Conservation (phyloP, 1,284 basidiomycete genomes). For the Ganoderma sinense region DNA sequence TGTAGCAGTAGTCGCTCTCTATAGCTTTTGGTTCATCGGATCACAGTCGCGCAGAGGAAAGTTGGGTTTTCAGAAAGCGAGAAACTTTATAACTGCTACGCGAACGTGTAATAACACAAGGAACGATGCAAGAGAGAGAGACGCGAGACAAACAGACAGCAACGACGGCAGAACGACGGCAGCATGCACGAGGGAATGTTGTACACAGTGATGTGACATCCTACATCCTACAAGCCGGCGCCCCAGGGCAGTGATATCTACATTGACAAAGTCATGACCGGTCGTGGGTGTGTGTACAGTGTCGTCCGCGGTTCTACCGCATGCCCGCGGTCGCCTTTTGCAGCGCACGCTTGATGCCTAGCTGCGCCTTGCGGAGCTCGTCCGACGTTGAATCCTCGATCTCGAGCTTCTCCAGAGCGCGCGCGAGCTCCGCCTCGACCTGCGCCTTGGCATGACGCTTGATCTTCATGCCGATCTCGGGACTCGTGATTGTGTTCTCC, state of each 20-base stretch:
- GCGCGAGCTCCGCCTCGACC: conserved; percentile 95
- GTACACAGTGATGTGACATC: conserved; percentile 1
- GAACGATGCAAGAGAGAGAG: conserved; percentile 23
- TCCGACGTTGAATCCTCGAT: conserved; percentile 92
- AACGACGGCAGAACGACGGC: conserved; percentile 13
- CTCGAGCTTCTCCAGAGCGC: conserved; percentile 96
- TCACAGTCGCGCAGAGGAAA: not conserved
- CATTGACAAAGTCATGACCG: conserved; percentile 21
- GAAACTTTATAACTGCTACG: conserved; percentile 29
- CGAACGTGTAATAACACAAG: conserved; percentile 31
- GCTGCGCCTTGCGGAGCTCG: conserved; percentile 93
- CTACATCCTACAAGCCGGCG: conserved; percentile 26
- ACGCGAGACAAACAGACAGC: conserved; percentile 27
- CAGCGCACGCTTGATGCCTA: conserved; percentile 92
- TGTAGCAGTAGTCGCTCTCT: conserved; percentile 11
- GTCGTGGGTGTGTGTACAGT: conserved; percentile 9
- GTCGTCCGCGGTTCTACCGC: conserved; percentile 50
- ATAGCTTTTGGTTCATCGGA: conserved; percentile 1
- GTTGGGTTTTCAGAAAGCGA: conserved; percentile 10
- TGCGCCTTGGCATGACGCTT: conserved; percentile 94
- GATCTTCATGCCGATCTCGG: conserved; percentile 96
- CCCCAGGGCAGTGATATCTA: conserved; percentile 17
- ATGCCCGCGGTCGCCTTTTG: conserved; percentile 94
- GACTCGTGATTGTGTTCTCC: conserved; percentile 91
- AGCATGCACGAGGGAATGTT: conserved; percentile 1